Conservation (phyloP, 1,284 basidiomycete genomes). For the Rhodotorula sp. region DNA sequence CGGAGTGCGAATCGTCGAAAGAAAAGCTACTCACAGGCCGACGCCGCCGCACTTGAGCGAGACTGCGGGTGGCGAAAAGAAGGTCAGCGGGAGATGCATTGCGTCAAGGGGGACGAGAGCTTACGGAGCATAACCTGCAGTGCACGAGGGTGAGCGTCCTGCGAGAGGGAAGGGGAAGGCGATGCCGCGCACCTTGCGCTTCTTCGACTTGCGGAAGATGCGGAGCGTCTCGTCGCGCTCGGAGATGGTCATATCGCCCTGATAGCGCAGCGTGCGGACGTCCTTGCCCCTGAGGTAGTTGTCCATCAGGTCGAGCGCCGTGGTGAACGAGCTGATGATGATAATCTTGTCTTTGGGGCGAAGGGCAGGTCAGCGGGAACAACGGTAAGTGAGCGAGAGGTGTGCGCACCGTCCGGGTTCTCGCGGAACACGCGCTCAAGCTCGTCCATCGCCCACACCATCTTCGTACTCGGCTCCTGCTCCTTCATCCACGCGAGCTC, state of each 20-base stretch:
- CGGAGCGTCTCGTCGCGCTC: conserved; percentile 44
- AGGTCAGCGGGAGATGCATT: neutral
- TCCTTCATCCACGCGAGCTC: conserved; percentile 11
- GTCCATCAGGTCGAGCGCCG: conserved; percentile 56
- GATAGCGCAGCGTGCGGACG: conserved; percentile 60
- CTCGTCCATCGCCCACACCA: conserved; percentile 9
- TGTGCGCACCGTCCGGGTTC: neutral
- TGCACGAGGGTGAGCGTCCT: neutral
- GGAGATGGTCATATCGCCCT: conserved; percentile 44
- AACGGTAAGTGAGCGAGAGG: neutral
- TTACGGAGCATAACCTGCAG: conserved; percentile 28
- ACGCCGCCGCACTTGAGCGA: conserved; percentile 50
- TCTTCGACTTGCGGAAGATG: conserved; percentile 61
- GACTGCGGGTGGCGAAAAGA: neutral
- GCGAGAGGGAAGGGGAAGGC: neutral
- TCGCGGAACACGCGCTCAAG: conserved; percentile 8
- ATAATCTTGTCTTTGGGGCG: conserved; percentile 59
- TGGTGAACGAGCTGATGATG: conserved; percentile 66
- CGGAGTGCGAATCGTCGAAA: neutral
- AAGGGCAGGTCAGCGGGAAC: neutral
- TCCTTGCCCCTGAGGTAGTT: conserved; percentile 59
- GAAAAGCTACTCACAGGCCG: conserved; percentile 30
- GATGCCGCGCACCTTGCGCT: conserved; percentile 36
- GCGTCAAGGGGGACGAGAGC: neutral
- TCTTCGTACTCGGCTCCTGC: conserved; percentile 35